Percentiles rank a stretch among this genome's conserved stretches.
Evolutionary conservation across 2,329 filamentous ascomycete species (phyloP).

Genomic region (Stagonosporopsis rhizophila): DNA sequence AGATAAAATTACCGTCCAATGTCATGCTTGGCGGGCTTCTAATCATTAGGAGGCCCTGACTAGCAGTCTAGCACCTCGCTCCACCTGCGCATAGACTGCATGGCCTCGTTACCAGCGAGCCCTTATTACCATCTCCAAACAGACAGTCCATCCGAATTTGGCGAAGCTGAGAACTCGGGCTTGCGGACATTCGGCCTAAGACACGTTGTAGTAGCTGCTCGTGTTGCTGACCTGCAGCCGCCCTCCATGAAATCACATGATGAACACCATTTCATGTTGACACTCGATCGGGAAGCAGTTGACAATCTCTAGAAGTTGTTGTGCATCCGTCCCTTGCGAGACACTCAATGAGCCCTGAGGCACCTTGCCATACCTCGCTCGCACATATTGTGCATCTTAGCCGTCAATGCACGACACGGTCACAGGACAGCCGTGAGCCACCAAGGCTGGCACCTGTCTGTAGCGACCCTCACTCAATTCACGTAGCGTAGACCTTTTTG

Average conservation of each 20-base stretch:
- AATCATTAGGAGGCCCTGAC: slow-evolving; percentile 23
- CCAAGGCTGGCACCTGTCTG: not conserved
- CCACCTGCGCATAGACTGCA: slow-evolving; percentile 8
- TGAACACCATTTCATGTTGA: not conserved
- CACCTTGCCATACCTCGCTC: slow-evolving; percentile 6
- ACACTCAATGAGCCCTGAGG: slow-evolving; percentile 2
- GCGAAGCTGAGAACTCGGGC: not conserved
- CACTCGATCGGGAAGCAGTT: not conserved
- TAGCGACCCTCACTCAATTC: not conserved
- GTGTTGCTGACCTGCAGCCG: slow-evolving; percentile 9
- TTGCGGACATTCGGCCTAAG: not conserved
- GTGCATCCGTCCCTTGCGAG: slow-evolving; percentile 13
- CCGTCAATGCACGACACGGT: slow-evolving; percentile 9
- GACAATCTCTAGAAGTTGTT: not conserved
- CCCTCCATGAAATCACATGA: not conserved
- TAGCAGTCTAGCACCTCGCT: slow-evolving; percentile 14
- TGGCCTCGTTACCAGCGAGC: slow-evolving; percentile 1
- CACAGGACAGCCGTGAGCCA: not conserved
- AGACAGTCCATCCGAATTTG: not conserved
- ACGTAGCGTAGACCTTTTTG: not conserved
- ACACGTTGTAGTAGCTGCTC: not conserved
- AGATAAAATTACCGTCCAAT: slow-evolving; percentile 27
- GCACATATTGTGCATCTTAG: slow-evolving; percentile 7
- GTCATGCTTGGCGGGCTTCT: slow-evolving; percentile 26
- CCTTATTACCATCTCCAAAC: slow-evolving; percentile 5